Base-by-base conservation (phyloP, 495 filamentous ascomycete species). In the Rostrohypoxylon terebratum region DNA sequence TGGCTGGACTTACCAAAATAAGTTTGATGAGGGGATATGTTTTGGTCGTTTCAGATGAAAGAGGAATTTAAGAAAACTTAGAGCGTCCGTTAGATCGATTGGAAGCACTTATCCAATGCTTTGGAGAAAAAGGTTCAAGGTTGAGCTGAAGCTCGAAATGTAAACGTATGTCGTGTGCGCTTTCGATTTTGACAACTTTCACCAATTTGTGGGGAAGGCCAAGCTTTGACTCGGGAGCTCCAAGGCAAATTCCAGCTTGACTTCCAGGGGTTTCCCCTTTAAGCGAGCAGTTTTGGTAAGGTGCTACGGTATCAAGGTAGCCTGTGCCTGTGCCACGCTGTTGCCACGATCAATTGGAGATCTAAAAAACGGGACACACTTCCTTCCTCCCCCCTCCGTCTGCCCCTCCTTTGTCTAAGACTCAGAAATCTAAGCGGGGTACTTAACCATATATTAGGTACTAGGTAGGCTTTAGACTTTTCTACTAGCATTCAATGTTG, bases 101-200 rank as follows among this genome's bases (percentile, higher is more conserved):
- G 18, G 28, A 57, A 54, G 67, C 59, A 66, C 59, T n/a, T n/a
- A n/a, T n/a, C 57, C 45, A 71, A 67, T 62, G 33, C 34, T 36
- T 69, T 55, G 50, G 34, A 5, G 28, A 28, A 59, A 61, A 71
- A 58, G 40, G 54, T 44, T 55, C 66, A 55, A 40, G 0, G 61
- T 74, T 40, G 63, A 51, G 55, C 33, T 74, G 47, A 59, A 74
- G 57, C 68, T 74, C 59, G 55, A 68, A 71, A 60, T 68, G 68
- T 58, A 44, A 42, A 42, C n/a, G 38, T 61, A 58, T 75, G 63
- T 71, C 59, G 72, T 75, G 68, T 75, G 72, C 54, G 66, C 50
- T 68, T 71, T 69, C 54, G 68, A 76, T 67, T 78, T 76, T 78
- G 74, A 78, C 76, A 78, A 59, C 67, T 76, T 78, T 74, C 76